Base-by-base conservation (phyloP, 1,284 basidiomycete genomes). In the Cryptococcus maquisensis region DNA sequence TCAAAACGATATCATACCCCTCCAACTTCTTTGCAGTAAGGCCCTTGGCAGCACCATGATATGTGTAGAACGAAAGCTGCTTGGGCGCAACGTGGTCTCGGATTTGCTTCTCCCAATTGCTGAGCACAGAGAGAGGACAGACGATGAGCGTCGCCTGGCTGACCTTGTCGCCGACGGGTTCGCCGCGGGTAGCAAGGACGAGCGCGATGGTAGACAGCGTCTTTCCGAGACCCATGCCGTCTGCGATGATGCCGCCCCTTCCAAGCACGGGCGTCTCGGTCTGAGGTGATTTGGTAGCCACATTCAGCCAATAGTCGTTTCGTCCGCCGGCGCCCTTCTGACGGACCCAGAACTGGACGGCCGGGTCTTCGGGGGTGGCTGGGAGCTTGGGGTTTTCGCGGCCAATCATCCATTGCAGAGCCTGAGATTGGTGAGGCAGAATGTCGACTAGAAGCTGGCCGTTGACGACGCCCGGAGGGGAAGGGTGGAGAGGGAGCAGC, bases 61-160 rank as follows among this genome's bases (percentile, higher is more conserved):
- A 92, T 8, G 85, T 79, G 65, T 82, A 85, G 45, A 71, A 77
- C 0, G 79, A 80, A 24, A 92, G 68, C 1, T 80, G 71, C 5
- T 82, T 84, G 21, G 77, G 77, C 10, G 74, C 77, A 52, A 88
- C 83, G 61, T 93, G 90, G 51, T 92, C 90, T 26, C 80, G 71
- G 36, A 94, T 84, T 71, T 95, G 92, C 64, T 88, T 86, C 66
- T 88, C 86, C 91, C 91, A 95, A 66, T 95, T 95, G 13, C 88
- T 90, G 6, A 94, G 74, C 1, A 95, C 84, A 1, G 89, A 92
- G 18, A 94, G 81, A 1, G 92, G 92, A 18, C 84, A 86, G 37
- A 95, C 91, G 49, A 52, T 43, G 18, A 93, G 80, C 1, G 88
- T 91, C 10, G 82, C 74, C 38, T 82, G 83, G 40, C 82, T 85